These are phyloP conservation scores for Polytrichum formosum DNA, from an alignment of 225 moss, liverwort and hornwort species.

Conservation along the genomic window DNA sequence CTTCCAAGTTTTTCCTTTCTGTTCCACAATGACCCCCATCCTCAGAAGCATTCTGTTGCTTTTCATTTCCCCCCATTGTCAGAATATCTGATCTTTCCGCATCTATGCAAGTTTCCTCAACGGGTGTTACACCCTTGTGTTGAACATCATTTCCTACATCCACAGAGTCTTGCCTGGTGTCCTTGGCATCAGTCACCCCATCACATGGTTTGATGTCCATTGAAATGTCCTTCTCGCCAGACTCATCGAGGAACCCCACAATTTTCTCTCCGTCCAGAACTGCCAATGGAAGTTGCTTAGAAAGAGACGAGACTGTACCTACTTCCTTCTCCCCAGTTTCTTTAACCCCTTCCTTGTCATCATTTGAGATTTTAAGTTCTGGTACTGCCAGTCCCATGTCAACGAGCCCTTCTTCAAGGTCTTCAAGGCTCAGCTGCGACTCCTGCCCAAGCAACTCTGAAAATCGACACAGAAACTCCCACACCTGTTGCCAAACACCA, in stretches of 20 bases:
- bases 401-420: slow-evolving; percentile 77
- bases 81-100: slow-evolving; percentile 10
- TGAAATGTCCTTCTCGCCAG: slow-evolving; percentile 13
- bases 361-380: slow-evolving; percentile 13
- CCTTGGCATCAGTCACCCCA: slow-evolving; percentile 11
- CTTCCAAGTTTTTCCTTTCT: slow-evolving; percentile 9
- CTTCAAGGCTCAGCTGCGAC: slow-evolving; percentile 61
- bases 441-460: slow-evolving; percentile 72
- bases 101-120: slow-evolving; percentile 16
- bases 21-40: slow-evolving; percentile 14
- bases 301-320: slow-evolving; percentile 9
- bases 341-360: slow-evolving; percentile 12
- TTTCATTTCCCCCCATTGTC: slow-evolving; percentile 16
- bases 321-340: slow-evolving; percentile 19
- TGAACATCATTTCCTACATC: slow-evolving; percentile 18
- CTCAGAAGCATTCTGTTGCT: slow-evolving; percentile 14
- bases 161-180: slow-evolving; percentile 10
- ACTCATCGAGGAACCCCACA: slow-evolving; percentile 10
- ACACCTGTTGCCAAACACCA: slow-evolving; percentile 51
- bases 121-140: slow-evolving; percentile 13
- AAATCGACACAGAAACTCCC: slow-evolving; percentile 94
- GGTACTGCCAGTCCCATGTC: slow-evolving; percentile 31
- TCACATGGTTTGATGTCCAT: slow-evolving; percentile 12
- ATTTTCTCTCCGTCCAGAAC: slow-evolving; percentile 15
- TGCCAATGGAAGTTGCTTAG: slow-evolving; percentile 2